These are phyloP conservation scores for Sporobolus alterniflorus DNA, from an alignment of 202 grass and related monocot species.

Conservation along the genomic window DNA sequence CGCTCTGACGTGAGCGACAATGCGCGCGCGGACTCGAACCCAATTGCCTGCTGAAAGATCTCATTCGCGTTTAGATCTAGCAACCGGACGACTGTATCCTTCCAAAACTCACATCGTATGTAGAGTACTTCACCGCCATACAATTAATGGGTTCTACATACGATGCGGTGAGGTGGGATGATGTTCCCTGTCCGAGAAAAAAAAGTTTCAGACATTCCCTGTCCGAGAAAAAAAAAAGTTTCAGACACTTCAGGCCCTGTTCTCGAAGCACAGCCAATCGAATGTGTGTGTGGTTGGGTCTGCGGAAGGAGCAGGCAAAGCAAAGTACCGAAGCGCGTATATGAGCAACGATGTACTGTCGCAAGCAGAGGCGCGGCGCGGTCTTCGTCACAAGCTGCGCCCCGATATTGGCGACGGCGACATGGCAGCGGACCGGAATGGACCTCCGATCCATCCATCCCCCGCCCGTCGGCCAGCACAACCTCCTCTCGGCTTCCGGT, in stretches of 20 bases:
- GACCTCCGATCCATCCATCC: constrained; percentile 22
- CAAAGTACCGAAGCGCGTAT: neutral
- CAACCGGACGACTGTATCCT: neutral
- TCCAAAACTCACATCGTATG: neutral
- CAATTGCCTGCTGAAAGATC: too few species aligned
- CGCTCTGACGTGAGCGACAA: constrained; percentile 15
- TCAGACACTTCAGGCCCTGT: too few species aligned
- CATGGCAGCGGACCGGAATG: constrained; percentile 20
- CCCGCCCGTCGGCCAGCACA: neutral
- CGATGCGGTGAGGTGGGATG: too few species aligned
- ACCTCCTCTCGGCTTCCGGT: neutral
- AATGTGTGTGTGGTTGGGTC: neutral
- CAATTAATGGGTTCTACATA: too few species aligned
- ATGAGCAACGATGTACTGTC: too few species aligned
- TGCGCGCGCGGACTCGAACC: neutral
- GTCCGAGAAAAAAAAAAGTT: too few species aligned
- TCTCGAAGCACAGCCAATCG: neutral
- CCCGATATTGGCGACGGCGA: constrained; percentile 44
- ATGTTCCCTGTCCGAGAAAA: too few species aligned
- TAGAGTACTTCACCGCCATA: too few species aligned
- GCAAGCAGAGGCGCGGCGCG: too few species aligned
- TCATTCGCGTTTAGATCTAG: neutral
- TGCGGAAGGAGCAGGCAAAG: neutral
- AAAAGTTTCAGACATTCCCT: too few species aligned
- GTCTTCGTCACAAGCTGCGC: neutral